Evolutionary conservation across 306 rosid species (phyloP).

Genomic region (Abrus pulchellus): DNA sequence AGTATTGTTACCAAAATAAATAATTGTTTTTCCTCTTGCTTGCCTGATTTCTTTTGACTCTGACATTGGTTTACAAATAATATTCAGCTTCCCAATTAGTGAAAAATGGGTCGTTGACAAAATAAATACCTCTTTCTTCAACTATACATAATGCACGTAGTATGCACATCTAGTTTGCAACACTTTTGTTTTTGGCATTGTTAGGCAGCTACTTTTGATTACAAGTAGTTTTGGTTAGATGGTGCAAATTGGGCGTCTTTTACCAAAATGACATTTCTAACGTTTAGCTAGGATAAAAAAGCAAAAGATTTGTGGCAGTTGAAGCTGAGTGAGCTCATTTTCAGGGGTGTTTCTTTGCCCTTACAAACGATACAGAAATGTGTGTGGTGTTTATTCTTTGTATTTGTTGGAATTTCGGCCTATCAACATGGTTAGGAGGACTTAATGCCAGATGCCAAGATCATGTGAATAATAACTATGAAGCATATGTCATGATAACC

Average conservation of each 20-base stretch:
- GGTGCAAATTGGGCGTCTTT: not conserved
- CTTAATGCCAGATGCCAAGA: not conserved
- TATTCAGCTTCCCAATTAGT: not conserved
- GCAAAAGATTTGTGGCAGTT: not conserved
- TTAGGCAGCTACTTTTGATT: not conserved
- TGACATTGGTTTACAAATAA: not conserved
- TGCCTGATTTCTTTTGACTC: not conserved
- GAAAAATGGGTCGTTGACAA: not conserved
- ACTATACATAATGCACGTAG: not conserved
- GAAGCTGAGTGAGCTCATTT: not conserved
- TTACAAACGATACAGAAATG: not conserved
- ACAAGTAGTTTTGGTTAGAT: not conserved
- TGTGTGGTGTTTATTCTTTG: not conserved
- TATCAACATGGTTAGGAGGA: not conserved
- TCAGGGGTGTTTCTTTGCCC: not conserved
- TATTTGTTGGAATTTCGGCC: not conserved
- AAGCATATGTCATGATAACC: not conserved
- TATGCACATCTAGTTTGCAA: not conserved
- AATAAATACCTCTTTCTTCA: no score
- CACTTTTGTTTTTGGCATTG: not conserved
- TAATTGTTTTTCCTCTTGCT: not conserved
- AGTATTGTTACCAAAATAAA: no score
- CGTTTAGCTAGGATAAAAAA: not conserved
- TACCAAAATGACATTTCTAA: not conserved
- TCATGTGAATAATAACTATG: not conserved